Conservation (phyloP, 2,329 filamentous ascomycete genomes). For the Colletotrichum chlorophyti region DNA sequence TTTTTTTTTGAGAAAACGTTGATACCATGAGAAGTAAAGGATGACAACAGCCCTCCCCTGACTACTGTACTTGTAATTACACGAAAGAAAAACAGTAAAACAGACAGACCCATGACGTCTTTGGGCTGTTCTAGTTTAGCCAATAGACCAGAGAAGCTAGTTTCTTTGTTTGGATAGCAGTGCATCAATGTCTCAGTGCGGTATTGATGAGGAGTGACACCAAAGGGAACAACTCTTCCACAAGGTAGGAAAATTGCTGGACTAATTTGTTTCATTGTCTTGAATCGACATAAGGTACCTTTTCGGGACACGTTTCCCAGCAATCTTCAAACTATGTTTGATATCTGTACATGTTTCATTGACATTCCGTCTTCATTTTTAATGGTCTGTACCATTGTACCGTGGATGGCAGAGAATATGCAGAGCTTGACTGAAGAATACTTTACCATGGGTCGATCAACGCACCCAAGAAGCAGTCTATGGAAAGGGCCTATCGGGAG, state of each 20-base stretch:
- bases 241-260: too few relatives aligned
- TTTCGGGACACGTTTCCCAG: too few relatives aligned
- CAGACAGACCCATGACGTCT: background rate
- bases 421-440: too few relatives aligned
- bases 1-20: conserved; percentile 1
- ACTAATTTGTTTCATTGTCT: too few relatives aligned
- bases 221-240: too few relatives aligned
- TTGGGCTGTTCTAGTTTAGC: background rate
- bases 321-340: too few relatives aligned
- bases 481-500: background rate
- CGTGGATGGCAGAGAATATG: too few relatives aligned
- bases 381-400: too few relatives aligned
- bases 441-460: too few relatives aligned
- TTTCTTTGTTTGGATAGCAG: background rate
- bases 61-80: conserved; percentile 25
- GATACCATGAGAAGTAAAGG: conserved; percentile 25
- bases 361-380: too few relatives aligned
- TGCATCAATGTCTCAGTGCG: background rate
- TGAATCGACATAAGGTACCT: too few relatives aligned
- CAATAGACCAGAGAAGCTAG: background rate
- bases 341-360: too few relatives aligned
- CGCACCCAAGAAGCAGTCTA: background rate
- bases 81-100: background rate
- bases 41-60: background rate
- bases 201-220: background rate